Evolutionary conservation across 306 rosid species (phyloP), one percentile per base, ranked within the genome.

Genomic region (Pterocarpus macrocarpus): DNA sequence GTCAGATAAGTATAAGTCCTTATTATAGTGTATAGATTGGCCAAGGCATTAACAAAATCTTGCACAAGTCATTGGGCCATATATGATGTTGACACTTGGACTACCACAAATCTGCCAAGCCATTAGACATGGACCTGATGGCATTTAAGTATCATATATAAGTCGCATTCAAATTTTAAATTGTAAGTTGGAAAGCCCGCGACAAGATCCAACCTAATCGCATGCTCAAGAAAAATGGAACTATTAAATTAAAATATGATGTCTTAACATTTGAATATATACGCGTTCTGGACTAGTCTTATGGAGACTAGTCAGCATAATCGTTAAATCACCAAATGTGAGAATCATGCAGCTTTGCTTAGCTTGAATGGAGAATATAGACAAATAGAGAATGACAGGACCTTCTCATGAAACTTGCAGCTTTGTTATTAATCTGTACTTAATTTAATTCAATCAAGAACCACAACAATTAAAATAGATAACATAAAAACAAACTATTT

Each of bases 81-180:
- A 43, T 43, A 53, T 63, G 71, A 79, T 75, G 68, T 82, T 64
- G 80, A 82, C 35, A 56, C 80, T 63, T 64, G 14, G 47, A 61
- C 80, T 49, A 78, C 22, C 44, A 65, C 64, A 44, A 80, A 83
- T 15, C 10, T 34, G n/a, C 53, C 62, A 33, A 65, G 39, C 30
- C 38, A 44, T n/a, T 11, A 36, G 45, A 71, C 33, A 13, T 35
- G 45, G 6, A 50, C 8, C 1, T 41, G 0, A 63, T 55, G 47
- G 17, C 3, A 58, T 17, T 69, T 47, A 28, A 32, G 49, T 56
- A 6, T 3, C 6, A 64, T 28, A 45, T n/a, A 4, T 28, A 44
- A 9, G 39, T 32, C 69, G 15, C 8, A 5, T 1, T 50, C 64
- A 28, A 15, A 39, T 56, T 9, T 16, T 50, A 1, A 3, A 34